Conservation (phyloP, 176 grass and related monocot species). For the Bolboschoenus planiculmis region DNA sequence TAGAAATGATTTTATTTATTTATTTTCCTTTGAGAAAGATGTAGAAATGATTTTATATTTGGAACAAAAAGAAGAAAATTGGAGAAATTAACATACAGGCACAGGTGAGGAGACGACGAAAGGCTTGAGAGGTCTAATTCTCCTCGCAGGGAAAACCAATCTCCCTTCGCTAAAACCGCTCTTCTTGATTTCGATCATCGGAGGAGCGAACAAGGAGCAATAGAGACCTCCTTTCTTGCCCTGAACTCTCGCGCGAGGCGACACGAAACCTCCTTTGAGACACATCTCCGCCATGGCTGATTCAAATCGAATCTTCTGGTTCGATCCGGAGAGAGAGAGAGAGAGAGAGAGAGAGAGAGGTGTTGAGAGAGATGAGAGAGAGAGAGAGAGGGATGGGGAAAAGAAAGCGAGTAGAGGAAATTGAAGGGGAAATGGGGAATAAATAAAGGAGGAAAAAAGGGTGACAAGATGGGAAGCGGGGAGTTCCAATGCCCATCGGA, state of each 20-base stretch:
- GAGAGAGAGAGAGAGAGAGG: too few relatives aligned
- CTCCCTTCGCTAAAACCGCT: constrained; percentile 41
- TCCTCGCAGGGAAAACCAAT: constrained; percentile 36
- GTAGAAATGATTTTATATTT: not conserved
- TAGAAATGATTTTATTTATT: not conserved
- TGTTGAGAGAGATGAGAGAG: not conserved
- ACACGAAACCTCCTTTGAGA: constrained; percentile 32
- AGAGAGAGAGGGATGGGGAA: not conserved
- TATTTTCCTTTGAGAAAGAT: not conserved
- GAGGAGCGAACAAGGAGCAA: not conserved
- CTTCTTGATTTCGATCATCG: not conserved
- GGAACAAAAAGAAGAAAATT: not conserved
- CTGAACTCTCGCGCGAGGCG: not conserved
- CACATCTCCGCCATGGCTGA: constrained; percentile 37
- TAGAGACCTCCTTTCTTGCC: constrained; percentile 30
- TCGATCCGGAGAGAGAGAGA: not conserved
- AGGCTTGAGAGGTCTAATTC: constrained; percentile 20
- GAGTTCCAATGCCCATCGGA: too few relatives aligned
- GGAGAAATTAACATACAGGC: constrained; percentile 29
- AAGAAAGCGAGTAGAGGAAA: too few relatives aligned
- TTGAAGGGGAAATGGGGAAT: not conserved
- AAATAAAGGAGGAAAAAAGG: not conserved
- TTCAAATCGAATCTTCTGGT: not conserved
- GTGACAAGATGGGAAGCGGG: too few relatives aligned
- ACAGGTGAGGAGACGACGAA: constrained; percentile 34